Evolutionary conservation across 139 green algal species (phyloP), one percentile per base, ranked within the genome.

Genomic region (Choricystis sp.): DNA sequence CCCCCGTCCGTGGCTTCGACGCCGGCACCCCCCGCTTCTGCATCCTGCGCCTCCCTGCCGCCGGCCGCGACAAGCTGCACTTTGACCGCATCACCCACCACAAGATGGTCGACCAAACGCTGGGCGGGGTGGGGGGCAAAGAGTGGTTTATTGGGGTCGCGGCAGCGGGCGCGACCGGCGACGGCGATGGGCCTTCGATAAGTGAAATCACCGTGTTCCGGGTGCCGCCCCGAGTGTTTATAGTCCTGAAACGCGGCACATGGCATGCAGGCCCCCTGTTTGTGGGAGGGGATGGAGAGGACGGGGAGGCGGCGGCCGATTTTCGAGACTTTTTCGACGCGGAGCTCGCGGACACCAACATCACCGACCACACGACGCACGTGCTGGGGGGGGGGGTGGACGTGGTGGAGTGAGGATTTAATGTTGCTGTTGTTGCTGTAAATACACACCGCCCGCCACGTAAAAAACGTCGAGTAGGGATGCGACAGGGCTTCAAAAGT

Each of bases 51-150:
- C 65, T 97, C 26, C 86, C 83, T 0, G 62, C 63, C 22, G 64
- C 78, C 14, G 78, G 77, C 2, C 72, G 84, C 27, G 26, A 52
- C 40, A 9, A 9, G 40, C 40, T 52, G 40, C 9, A 21, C 3
- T 96, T 97, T 65, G 70, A 83, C 57, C 72, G 81, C 31, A 97
- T 97, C 69, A 97, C 88, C 0, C 94, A 91, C 79, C 90, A 97
- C 76, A 66, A 60, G 0, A 65, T 79, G 3, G 86, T 94, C 23
- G 85, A 81, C 0, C 85, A 91, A 56, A 92, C 85, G 72, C 69
- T 92, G 4, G 79, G 79, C 3, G 65, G 60, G 16, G 28, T 88
- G 26, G 26, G 69, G 2, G 68, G 64, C 29, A 29, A 25, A 26
- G 24, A 20, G 2, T 94, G 89, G 89, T 95, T 91, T 72, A 76